Evolutionary conservation across 2,329 filamentous ascomycete genomes (phyloP), one percentile per base, ranked within the genome.

Genomic region (Aspergillus fructus): DNA sequence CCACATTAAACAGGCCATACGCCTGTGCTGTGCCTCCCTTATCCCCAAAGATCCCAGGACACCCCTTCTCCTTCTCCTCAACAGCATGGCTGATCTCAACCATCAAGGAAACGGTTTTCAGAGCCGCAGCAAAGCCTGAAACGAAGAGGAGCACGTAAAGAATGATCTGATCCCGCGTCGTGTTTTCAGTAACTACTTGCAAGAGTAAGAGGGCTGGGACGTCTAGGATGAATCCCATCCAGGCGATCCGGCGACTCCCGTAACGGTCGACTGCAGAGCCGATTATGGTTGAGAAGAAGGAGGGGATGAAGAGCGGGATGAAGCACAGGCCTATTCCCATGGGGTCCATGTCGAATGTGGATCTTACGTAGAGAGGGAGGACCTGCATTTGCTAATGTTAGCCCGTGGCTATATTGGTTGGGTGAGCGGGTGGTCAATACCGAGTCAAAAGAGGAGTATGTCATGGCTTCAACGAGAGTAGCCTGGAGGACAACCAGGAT

Each of bases 21-120:
- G 82, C 84, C 60, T 86, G 81, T 5, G 83, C 84, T 66, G 84
- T 81, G 0, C 83, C 83, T 3, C 83, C 82, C 55, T 78, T 80
- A 19, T 70, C 70, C 1, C 84, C 83, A 65, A 85, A 86, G 5
- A 80, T 70, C 1, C 77, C 76, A 1, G 78, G 77, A 5, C 73
- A 71, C 45, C 76, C 74, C 54, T 72, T 74, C 63, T 85, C 83
- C 65, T 84, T 84, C 1, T 74, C 76, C 55, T 81, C 80, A 0
- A 85, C 80, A 1, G 83, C 75, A 46, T 81, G 80, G 3, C 79
- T 80, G 46, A 91, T 85, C 74, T 91, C 89, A 0, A 88, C 87
- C 84, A 90, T 88, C 27, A 90, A 72, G 0, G 88, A 83, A 1
- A 86, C 83, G 62, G 86, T 81, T 0, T 82, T 79, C 9, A 89